phyloP scores from a whole-genome alignment of 495 filamentous ascomycete genomes.

The Tuber brumale region DNA sequence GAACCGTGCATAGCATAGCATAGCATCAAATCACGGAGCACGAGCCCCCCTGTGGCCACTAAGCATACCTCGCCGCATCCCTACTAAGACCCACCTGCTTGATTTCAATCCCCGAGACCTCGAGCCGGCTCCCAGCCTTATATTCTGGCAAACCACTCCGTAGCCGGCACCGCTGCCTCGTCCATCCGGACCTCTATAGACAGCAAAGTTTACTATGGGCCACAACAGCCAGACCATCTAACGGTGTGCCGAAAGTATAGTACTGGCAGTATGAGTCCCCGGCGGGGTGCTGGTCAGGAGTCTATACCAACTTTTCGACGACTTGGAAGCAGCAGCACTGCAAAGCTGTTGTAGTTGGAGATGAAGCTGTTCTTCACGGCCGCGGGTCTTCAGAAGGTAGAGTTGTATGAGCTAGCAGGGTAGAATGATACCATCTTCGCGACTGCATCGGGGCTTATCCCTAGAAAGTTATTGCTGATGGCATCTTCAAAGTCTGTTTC shows the following conservation, averaged over 20 bases:
- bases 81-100: neutral
- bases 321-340: slow-evolving; percentile 36
- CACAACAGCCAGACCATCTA: neutral
- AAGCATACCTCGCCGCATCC: slow-evolving; percentile 11
- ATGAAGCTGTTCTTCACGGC: slow-evolving; percentile 40
- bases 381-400: slow-evolving; percentile 38
- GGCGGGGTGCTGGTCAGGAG: slow-evolving; percentile 9
- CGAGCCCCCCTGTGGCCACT: slow-evolving; percentile 4
- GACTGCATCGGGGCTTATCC: neutral
- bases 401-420: slow-evolving; percentile 43
- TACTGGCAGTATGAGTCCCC: neutral
- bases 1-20: neutral
- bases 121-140: slow-evolving; percentile 2
- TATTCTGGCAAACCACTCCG: slow-evolving; percentile 15
- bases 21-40: neutral
- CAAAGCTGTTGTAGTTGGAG: slow-evolving; percentile 51
- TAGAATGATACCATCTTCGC: slow-evolving; percentile 35
- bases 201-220: slow-evolving; percentile 18
- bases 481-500: slow-evolving; percentile 16
- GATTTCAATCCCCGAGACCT: neutral
- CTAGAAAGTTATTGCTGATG: slow-evolving; percentile 6
- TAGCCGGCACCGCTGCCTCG: slow-evolving; percentile 5
- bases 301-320: slow-evolving; percentile 1
- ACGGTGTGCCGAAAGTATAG: neutral
- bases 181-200: slow-evolving; percentile 12